Base-by-base conservation (phyloP, 1,284 basidiomycete species). In the Pseudozyma flocculosa region DNA sequence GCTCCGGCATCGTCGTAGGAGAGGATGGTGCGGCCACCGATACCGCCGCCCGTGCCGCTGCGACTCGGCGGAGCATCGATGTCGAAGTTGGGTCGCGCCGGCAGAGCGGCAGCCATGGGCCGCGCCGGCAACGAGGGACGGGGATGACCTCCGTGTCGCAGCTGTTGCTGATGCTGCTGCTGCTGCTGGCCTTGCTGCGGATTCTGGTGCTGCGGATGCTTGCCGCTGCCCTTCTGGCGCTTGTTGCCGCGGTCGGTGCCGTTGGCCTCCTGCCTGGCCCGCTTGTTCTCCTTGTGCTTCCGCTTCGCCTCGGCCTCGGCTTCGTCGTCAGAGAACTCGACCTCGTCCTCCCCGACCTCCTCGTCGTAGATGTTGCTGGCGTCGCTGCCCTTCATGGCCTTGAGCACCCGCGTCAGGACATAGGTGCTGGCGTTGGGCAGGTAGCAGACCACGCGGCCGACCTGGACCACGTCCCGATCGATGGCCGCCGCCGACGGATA, bases 331-430 rank as follows among this genome's bases (percentile, higher is more conserved):
- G 88, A 90, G 73, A 91, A 94, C 69, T 93, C 90, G 18, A 90
- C 71, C 70, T 93, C 90, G 50, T 90, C 85, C 14, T 88, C 90
- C 2, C 81, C 87, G 1, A 88, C 87, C 72, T 93, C 90, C 78
- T 93, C 90, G 69, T 93, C 91, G 68, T 90, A 85, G 8, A 90
- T 83, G 76, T 93, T 93, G 74, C 89, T 91, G n/a, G 91, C 90
- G 67, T 93, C 90, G 68, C 88, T 91, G 36, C 90, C 91, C 72
- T 86, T 90, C 23, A 79, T 81, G 7, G 79, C 76, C 22, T 70
- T 65, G 36, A 93, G 83, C 45, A 85, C 83, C 40, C 82, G 81
- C 11, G 90, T 82, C 71, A 88, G 88, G 34, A 92, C 86, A 68
- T 90, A 90, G 43, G 84, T 83, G 78, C 89, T 90, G 40, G 85